phyloP scores from a whole-genome alignment of 2,329 filamentous ascomycete species.

The Chaetomiaceae sp. region DNA sequence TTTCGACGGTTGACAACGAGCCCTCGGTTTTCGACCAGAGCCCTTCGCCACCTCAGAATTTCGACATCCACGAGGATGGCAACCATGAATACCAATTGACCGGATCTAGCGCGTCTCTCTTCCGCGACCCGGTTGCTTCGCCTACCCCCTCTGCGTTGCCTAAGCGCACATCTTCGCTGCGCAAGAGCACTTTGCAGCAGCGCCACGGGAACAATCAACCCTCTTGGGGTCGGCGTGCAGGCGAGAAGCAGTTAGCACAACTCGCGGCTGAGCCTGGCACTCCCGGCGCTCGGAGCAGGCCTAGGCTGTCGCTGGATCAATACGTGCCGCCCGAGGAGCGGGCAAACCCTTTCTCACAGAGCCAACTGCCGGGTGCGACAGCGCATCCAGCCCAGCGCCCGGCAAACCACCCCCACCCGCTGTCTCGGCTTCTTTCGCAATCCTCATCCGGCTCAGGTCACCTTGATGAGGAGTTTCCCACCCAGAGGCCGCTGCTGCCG shows the following conservation, averaged over 20 bases:
- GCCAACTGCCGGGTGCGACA: constrained; percentile 47
- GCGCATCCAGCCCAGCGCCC: constrained; percentile 46
- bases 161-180: constrained; percentile 69
- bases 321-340: constrained; percentile 61
- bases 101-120: constrained; percentile 30
- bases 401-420: constrained; percentile 65
- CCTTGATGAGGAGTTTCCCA: constrained; percentile 63
- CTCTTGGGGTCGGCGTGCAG: constrained; percentile 58
- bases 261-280: constrained; percentile 52
- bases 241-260: constrained; percentile 51
- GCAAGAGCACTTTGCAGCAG: constrained; percentile 85
- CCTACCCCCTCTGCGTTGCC: constrained; percentile 53
- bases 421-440: constrained; percentile 81
- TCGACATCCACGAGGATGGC: constrained; percentile 43
- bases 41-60: constrained; percentile 39
- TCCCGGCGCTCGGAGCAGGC: constrained; percentile 56
- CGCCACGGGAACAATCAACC: constrained; percentile 63
- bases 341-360: constrained; percentile 61
- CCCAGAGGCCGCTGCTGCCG: constrained; percentile 44
- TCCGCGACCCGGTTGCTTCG: constrained; percentile 40
- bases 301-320: constrained; percentile 75
- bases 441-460: constrained; percentile 80
- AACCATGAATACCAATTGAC: constrained; percentile 53
- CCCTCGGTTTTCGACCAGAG: constrained; percentile 73
- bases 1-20: constrained; percentile 56